These are phyloP conservation scores for Leccinum incarnatum DNA, from an alignment of 768 basidiomycete genomes.

Conservation along the genomic window DNA sequence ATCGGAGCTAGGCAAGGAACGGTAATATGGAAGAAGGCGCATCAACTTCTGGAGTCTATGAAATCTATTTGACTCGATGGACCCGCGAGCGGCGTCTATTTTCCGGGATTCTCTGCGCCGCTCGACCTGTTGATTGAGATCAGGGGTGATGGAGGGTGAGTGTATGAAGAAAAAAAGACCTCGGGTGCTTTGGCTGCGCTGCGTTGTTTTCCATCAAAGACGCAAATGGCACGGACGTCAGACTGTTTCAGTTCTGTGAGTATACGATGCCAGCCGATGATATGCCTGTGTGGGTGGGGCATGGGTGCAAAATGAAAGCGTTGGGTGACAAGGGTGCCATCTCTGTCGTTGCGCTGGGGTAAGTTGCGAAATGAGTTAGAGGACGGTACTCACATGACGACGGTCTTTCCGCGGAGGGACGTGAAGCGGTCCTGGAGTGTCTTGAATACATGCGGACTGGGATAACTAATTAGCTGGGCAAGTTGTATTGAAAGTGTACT, in stretches of 20 bases:
- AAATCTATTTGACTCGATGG: constrained; percentile 57
- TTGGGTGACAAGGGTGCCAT: constrained; percentile 84
- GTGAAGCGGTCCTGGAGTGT: constrained; percentile 62
- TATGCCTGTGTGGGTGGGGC: constrained; percentile 64
- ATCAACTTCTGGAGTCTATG: constrained; percentile 48
- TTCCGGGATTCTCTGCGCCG: constrained; percentile 52
- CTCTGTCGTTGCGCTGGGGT: constrained; percentile 42
- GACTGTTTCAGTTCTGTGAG: constrained; percentile 57
- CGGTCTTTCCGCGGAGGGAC: constrained; percentile 59
- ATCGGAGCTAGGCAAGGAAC: constrained; percentile 30
- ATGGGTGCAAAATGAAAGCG: constrained; percentile 71
- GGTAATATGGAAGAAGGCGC: constrained; percentile 38
- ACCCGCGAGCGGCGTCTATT: constrained; percentile 48
- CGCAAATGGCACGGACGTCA: constrained; percentile 62
- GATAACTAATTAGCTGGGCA: neutral
- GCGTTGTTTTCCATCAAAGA: constrained; percentile 76
- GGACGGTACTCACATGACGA: constrained; percentile 60
- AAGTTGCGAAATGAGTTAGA: neutral
- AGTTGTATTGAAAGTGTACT: neutral
- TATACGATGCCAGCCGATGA: constrained; percentile 77
- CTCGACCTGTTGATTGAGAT: constrained; percentile 41
- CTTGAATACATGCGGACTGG: constrained; percentile 64
- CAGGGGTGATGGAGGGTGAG: neutral
- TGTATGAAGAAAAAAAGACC: constrained; percentile 39
- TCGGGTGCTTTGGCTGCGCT: constrained; percentile 67